Evolutionary conservation across 2,329 filamentous ascomycete genomes (phyloP), one percentile per base, ranked within the genome.

Genomic region (Clonostachys byssicola): DNA sequence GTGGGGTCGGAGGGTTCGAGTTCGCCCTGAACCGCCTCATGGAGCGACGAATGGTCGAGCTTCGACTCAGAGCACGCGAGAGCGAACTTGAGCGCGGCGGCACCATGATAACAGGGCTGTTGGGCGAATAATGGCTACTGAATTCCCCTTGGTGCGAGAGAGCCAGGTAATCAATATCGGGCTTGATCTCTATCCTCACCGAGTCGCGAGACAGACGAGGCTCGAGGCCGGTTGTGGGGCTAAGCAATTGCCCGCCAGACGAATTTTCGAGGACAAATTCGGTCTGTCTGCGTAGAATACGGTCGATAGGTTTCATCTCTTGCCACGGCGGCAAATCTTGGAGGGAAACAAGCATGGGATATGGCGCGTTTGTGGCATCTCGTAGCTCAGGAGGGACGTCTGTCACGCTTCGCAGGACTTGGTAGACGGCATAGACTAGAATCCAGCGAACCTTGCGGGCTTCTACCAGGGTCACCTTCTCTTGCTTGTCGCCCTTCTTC

Each of bases 371-470:
- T 2, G 74, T 69, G 1, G 72, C 68, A 47, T 86, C 78, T 14
- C 72, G 71, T 30, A 89, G 81, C 55, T 88, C 81, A 6, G 69
- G 60, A 0, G 88, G 84, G 1, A 78, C 71, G 34, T 77, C 69
- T 1, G 81, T 85, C 36, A 83, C 82, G 46, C 80, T 80, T 10
- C 78, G 75, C 2, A 94, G 73, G n/a, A 83, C 84, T 60, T 94
- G 89, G 48, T 89, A 77, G 5, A 82, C 76, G 16, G 82, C 77
- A 56, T 92, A 92, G 7, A 92, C 76, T 35, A 92, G 60, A 33
- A 92, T 79, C 88, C 88, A 94, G 38, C 88, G 77, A 14, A 91
- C 78, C 62, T 90, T 92, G 39, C 89, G 81, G 2, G 81, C 86
- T 52, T 92, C 88, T 9, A 76, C 70, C 12, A 81, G 66, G 0